Conservation (phyloP, 2,329 filamentous ascomycete genomes). For the Salinomyces thailandicus region DNA sequence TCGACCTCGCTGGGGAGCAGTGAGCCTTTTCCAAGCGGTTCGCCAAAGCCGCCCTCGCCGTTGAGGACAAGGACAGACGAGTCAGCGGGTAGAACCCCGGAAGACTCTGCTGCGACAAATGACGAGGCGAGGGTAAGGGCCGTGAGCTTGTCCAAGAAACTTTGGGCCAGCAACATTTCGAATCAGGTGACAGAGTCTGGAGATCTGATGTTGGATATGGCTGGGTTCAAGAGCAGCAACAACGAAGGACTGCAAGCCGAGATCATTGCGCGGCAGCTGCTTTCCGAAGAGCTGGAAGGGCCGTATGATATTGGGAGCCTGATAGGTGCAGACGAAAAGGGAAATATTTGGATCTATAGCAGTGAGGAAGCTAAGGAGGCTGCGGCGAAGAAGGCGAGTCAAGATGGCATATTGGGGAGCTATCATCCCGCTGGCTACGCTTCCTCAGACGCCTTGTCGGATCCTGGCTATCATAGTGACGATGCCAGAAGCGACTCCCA, state of each 20-base stretch:
- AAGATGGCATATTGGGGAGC: conserved; percentile 33
- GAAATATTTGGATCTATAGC: conserved; percentile 99
- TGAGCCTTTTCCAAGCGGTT: conserved; percentile 11
- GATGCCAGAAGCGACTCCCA: conserved; percentile 50
- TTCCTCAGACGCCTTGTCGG: conserved; percentile 72
- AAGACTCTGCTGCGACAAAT: not conserved
- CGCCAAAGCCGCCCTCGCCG: conserved; percentile 15
- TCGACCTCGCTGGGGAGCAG: conserved; percentile 23
- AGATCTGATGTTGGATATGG: conserved; percentile 97
- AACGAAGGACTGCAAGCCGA: conserved; percentile 87
- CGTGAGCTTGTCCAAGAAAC: conserved; percentile 71
- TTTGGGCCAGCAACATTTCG: conserved; percentile 84
- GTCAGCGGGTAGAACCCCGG: conserved; percentile 45
- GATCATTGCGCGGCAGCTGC: conserved; percentile 81
- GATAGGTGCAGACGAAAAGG: conserved; percentile 88
- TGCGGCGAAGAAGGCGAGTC: conserved; percentile 53
- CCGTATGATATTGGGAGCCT: conserved; percentile 93
- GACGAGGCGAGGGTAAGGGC: conserved; percentile 68
- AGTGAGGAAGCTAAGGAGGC: conserved; percentile 92
- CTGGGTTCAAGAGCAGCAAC: conserved; percentile 87
- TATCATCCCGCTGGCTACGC: conserved; percentile 44
- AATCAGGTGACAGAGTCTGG: conserved; percentile 85
- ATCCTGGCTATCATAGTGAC: conserved; percentile 93
- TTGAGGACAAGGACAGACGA: conserved; percentile 26
- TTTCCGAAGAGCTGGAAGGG: conserved; percentile 85